These are phyloP conservation scores for Psidium guajava DNA, from an alignment of 345 rosid genomes.

Conservation along the genomic window DNA sequence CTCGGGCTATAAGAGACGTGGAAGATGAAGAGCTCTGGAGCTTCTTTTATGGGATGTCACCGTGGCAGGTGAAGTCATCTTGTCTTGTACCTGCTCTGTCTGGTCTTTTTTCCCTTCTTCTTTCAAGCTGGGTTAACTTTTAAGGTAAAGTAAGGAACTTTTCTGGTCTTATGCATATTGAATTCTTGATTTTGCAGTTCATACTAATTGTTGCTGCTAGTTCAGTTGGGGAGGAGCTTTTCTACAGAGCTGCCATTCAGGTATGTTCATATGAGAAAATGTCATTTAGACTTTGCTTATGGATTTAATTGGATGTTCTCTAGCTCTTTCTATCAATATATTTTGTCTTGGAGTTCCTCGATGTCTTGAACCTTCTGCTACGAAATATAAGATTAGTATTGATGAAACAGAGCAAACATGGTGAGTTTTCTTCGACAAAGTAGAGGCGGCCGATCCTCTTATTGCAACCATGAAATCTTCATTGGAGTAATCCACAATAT, in stretches of 20 bases:
- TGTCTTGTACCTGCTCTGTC: background rate
- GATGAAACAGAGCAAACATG: background rate
- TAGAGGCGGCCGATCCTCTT: background rate
- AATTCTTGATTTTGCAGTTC: slow-evolving; percentile 35
- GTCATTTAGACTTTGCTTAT: background rate
- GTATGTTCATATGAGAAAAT: slow-evolving; percentile 15
- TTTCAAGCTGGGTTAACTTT: background rate
- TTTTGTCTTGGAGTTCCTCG: background rate
- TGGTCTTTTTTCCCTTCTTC: background rate
- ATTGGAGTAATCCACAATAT: background rate
- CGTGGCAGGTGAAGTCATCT: slow-evolving; percentile 63
- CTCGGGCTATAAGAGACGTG: slow-evolving; percentile 96
- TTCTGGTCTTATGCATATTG: background rate
- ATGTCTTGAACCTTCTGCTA: background rate
- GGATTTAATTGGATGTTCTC: background rate
- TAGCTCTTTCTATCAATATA: background rate
- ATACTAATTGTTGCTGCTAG: slow-evolving; percentile 77
- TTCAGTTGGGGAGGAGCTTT: slow-evolving; percentile 97
- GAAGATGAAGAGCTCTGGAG: slow-evolving; percentile 94
- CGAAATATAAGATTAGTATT: background rate
- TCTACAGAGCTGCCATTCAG: slow-evolving; percentile 97
- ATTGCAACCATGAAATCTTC: background rate
- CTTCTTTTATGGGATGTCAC: slow-evolving; percentile 97
- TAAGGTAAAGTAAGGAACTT: background rate
- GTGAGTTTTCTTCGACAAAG: background rate